Conservation (phyloP, 257 asterid species). For the Solanum phureja region DNA sequence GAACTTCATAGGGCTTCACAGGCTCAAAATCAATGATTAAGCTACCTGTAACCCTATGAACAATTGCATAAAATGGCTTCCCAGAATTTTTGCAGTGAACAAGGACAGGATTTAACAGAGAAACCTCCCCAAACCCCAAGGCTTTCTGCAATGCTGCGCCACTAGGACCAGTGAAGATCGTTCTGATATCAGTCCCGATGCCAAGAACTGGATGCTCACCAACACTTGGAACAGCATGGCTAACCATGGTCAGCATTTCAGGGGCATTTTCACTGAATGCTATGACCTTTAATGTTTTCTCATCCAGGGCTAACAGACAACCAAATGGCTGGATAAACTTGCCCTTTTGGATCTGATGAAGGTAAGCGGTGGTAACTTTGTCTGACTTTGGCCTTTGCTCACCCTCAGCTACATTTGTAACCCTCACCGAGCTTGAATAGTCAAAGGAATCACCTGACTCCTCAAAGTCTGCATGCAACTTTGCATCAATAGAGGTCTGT, state of each 20-base stretch:
- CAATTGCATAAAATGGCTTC: slow-evolving; percentile 89
- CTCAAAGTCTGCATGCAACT: slow-evolving; percentile 75
- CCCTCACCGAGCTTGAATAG: slow-evolving; percentile 65
- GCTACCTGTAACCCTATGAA: slow-evolving; percentile 86
- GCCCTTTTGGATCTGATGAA: slow-evolving; percentile 78
- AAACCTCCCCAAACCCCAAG: slow-evolving; percentile 82
- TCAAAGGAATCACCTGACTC: slow-evolving; percentile 75
- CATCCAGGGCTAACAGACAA: slow-evolving; percentile 73
- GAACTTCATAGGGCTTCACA: slow-evolving; percentile 90
- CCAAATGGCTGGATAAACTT: slow-evolving; percentile 79
- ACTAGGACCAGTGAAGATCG: slow-evolving; percentile 75
- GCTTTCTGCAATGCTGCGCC: slow-evolving; percentile 79
- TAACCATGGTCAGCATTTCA: slow-evolving; percentile 80
- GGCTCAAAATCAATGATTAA: slow-evolving; percentile 91
- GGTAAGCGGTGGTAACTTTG: slow-evolving; percentile 67
- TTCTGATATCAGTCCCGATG: slow-evolving; percentile 60
- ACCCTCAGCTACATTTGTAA: slow-evolving; percentile 13
- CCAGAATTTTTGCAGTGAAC: slow-evolving; percentile 94
- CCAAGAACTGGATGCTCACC: slow-evolving; percentile 69
- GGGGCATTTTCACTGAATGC: slow-evolving; percentile 87
- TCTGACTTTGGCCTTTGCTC: slow-evolving; percentile 37
- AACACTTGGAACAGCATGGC: slow-evolving; percentile 81
- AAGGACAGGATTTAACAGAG: slow-evolving; percentile 70
- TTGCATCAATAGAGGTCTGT: slow-evolving; percentile 80
- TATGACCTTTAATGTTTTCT: slow-evolving; percentile 60